Base-by-base conservation (phyloP, 345 rosid species). In the Punica granatum region DNA sequence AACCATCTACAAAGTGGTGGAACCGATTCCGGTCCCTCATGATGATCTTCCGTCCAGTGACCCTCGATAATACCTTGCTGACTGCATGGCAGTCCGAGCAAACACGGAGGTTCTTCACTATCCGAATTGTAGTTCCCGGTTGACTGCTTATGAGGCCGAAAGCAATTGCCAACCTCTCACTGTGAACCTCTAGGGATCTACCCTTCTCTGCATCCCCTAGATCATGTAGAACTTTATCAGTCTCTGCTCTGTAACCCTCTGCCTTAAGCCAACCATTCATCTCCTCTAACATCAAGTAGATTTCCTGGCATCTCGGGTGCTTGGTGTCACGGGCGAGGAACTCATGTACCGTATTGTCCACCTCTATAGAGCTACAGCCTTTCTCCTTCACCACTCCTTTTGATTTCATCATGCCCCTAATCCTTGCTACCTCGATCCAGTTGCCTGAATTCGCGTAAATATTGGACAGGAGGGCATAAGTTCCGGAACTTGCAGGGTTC, bases 21-120 rank as follows among this genome's bases (percentile, higher is more conserved):
- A 91, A 91, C 60, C 91, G 65, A 70, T 81, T 89, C n/a, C 90
- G 78, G 70, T 92, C 92, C 75, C 92, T 80, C 93, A 82, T 87
- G 2, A 88, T 74, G 43, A 91, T 84, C 58, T 72, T 81, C 11
- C 93, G 79, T 1, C 90, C 77, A 0, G 90, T 85, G 82, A 85
- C 80, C 80, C 71, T 80, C 3, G 90, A 80, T 37, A 87, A 77
- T 73, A 87, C 32, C 72, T 89, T 89, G 1, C 75, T 78, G 26
- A 68, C 93, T 0, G 80, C 83, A 66, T 89, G 96, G 51, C 93
- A 91, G 76, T 91, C 93, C 0, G 76, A 60, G 67, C 97, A 87
- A 26, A 86, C 87, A 37, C 93, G 70, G 13, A 87, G 84, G 68
- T 92, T 92, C 75, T 91, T 87, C 28, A 85, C 81, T 3, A 86